phyloP scores from a whole-genome alignment of 2,329 filamentous ascomycete genomes.

The Blastomyces parvus region DNA sequence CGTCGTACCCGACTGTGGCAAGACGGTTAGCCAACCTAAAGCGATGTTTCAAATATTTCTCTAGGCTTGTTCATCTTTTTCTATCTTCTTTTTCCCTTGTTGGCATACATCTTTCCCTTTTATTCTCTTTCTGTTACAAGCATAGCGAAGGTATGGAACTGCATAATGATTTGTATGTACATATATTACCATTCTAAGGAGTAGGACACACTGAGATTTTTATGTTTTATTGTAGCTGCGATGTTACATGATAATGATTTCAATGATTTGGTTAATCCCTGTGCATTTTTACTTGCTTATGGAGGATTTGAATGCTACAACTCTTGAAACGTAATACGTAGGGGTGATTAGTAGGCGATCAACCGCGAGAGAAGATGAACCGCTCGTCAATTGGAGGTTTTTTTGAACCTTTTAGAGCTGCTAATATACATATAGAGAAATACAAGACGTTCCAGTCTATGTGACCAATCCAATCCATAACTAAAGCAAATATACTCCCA shows the following conservation, averaged over 20 bases:
- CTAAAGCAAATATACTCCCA: conserved; percentile 6
- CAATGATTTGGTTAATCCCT: background rate
- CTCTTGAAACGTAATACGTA: background rate
- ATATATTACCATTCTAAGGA: background rate
- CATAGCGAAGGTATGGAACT: conserved; percentile 2
- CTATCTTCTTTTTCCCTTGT: conserved; percentile 10
- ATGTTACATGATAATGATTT: background rate
- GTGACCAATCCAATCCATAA: conserved; percentile 2
- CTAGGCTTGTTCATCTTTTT: conserved; percentile 21
- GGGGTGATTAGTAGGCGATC: background rate
- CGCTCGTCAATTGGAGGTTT: background rate
- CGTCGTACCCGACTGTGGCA: conserved; percentile 35
- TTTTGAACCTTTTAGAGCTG: background rate
- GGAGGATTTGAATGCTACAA: background rate
- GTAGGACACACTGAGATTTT: background rate
- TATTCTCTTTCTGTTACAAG: background rate
- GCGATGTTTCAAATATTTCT: conserved; percentile 42
- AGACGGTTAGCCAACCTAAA: conserved; percentile 29
- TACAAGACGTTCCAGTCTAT: background rate
- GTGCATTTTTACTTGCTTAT: background rate
- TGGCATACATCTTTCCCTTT: conserved; percentile 4
- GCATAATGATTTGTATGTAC: conserved; percentile 1
- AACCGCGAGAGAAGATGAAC: background rate
- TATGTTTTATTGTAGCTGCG: background rate
- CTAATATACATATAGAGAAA: conserved; percentile 3